phyloP scores from a whole-genome alignment of 257 asterid genomes.

The Solanum medicagineum region DNA sequence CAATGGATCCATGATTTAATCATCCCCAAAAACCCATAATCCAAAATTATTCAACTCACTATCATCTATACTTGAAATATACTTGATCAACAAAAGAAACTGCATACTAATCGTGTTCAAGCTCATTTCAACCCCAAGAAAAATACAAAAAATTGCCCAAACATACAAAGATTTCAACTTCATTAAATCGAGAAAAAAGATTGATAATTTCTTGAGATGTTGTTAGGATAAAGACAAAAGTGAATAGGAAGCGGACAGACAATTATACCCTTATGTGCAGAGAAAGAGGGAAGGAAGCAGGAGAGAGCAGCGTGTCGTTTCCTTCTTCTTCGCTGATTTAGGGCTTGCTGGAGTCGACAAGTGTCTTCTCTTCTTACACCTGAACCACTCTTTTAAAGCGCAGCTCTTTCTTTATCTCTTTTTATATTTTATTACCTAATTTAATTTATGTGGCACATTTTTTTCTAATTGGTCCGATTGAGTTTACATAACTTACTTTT shows the following conservation, averaged over 20 bases:
- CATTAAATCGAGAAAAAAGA: not conserved
- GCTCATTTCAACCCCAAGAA: not conserved
- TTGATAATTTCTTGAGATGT: not conserved
- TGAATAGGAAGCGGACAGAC: not conserved
- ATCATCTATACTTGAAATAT: not conserved
- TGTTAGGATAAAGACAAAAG: not conserved
- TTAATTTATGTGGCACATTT: not conserved
- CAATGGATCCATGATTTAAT: not conserved
- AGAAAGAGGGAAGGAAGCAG: not conserved
- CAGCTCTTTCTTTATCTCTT: slow-evolving; percentile 2
- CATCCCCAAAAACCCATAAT: not conserved
- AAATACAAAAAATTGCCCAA: not conserved
- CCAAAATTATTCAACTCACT: not conserved
- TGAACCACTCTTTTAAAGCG: slow-evolving; percentile 6
- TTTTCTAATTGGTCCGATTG: too few relatives aligned
- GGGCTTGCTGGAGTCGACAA: slow-evolving; percentile 57
- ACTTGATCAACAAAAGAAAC: not conserved
- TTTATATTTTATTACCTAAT: not conserved
- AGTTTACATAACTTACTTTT: too few relatives aligned
- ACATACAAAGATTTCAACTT: not conserved
- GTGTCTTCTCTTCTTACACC: slow-evolving; percentile 46
- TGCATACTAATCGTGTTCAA: not conserved
- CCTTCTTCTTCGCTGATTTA: slow-evolving; percentile 56
- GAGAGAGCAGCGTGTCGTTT: slow-evolving; percentile 56
- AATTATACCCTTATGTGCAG: slow-evolving; percentile 23